Evolutionary conservation across 1,139 yeast species (phyloP).

Genomic region (Zygotorulaspora mrakii): DNA sequence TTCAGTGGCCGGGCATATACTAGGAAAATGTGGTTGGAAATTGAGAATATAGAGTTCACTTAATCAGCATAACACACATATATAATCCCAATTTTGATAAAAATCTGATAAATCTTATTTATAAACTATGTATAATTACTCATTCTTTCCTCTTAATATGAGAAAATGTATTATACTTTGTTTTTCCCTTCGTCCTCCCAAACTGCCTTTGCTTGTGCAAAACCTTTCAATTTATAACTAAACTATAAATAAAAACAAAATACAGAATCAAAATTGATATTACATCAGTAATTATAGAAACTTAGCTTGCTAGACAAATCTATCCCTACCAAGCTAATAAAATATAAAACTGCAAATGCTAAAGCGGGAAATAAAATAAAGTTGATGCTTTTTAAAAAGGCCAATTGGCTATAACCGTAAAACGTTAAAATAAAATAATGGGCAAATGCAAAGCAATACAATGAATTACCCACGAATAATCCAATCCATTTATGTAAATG

Average conservation of each 20-base stretch:
- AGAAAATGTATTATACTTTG: too few relatives aligned
- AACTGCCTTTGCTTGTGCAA: too few relatives aligned
- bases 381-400: slow-evolving; percentile 67
- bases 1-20: slow-evolving; percentile 10
- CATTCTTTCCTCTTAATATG: too few relatives aligned
- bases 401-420: slow-evolving; percentile 82
- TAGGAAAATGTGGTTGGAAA: slow-evolving; percentile 10
- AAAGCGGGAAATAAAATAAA: slow-evolving; percentile 55
- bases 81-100: too few relatives aligned
- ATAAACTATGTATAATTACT: too few relatives aligned
- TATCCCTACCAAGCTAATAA: slow-evolving; percentile 59
- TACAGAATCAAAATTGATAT: background rate
- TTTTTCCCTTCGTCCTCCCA: too few relatives aligned
- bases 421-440: slow-evolving; percentile 79
- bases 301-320: slow-evolving; percentile 39
- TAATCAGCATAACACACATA: too few relatives aligned
- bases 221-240: background rate
- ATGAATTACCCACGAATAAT: slow-evolving; percentile 67
- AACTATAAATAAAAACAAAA: background rate
- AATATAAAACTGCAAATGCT: slow-evolving; percentile 52
- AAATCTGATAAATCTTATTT: too few relatives aligned
- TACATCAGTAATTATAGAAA: slow-evolving; percentile 20
- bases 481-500: slow-evolving; percentile 61
- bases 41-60: slow-evolving; percentile 17
- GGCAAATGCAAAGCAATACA: slow-evolving; percentile 67